These are phyloP conservation scores for Coemansia sp. DNA, from an alignment of 192 early-diverging fungal genomes.

Conservation along the genomic window DNA sequence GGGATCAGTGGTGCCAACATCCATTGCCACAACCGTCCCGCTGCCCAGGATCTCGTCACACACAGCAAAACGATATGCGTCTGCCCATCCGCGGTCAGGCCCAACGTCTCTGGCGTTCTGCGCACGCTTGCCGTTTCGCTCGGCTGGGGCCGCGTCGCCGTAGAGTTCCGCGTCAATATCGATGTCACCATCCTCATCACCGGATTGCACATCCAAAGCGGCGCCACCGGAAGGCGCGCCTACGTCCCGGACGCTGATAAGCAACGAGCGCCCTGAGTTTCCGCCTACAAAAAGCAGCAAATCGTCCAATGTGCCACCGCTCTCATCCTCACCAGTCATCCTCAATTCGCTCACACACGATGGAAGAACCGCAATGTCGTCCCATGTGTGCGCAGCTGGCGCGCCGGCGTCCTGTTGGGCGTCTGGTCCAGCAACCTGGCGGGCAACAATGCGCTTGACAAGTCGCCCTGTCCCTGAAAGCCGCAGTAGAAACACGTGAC, in stretches of 20 bases:
- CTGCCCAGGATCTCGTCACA: constrained; percentile 76
- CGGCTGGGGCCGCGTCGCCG: constrained; percentile 17
- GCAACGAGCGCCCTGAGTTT: constrained; percentile 33
- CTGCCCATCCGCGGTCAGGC: constrained; percentile 14
- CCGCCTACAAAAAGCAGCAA: constrained; percentile 43
- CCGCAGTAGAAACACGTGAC: constrained; percentile 70
- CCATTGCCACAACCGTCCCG: constrained; percentile 75
- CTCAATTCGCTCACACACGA: constrained; percentile 31
- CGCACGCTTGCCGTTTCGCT: constrained; percentile 31
- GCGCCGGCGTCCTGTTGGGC: constrained; percentile 5
- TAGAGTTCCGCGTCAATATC: constrained; percentile 43
- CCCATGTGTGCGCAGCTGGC: constrained; percentile 27
- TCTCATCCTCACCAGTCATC: constrained; percentile 17
- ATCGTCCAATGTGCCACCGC: constrained; percentile 11
- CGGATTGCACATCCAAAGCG: neutral
- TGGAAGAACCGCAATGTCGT: constrained; percentile 31
- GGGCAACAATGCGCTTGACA: constrained; percentile 69
- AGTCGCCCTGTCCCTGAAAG: constrained; percentile 75
- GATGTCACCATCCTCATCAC: neutral
- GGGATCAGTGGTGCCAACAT: constrained; percentile 60
- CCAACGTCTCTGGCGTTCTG: constrained; percentile 10
- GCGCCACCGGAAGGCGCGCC: neutral
- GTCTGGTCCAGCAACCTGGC: constrained; percentile 31
- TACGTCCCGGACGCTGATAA: constrained; percentile 27
- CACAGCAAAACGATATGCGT: constrained; percentile 63